phyloP scores from a whole-genome alignment of 2,329 filamentous ascomycete species.

The Mollisia scopiformis region DNA sequence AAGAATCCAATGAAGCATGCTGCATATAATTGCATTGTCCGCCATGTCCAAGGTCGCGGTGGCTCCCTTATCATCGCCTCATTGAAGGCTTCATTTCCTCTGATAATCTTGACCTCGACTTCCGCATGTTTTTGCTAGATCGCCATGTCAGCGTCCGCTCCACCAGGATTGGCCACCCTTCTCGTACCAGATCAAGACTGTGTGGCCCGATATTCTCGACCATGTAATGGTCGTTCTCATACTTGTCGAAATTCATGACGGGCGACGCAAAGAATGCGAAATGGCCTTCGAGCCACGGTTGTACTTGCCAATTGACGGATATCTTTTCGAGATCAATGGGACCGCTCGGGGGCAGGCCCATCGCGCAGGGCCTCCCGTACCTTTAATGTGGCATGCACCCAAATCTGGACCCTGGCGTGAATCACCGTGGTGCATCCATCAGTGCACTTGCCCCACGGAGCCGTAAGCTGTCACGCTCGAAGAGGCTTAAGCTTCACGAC shows the following conservation, averaged over 20 bases:
- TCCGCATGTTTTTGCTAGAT: conserved; percentile 32
- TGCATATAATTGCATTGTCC: conserved; percentile 45
- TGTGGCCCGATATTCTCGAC: conserved; percentile 10
- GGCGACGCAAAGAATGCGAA: conserved; percentile 9
- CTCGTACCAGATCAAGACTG: conserved; percentile 17
- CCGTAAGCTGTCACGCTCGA: conserved; percentile 12
- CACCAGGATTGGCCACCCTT: conserved; percentile 7
- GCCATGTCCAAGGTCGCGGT: conserved; percentile 43
- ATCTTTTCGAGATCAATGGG: conserved; percentile 10
- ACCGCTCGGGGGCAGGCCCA: conserved; percentile 9
- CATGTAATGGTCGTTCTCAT: conserved; percentile 17
- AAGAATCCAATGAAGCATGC: conserved; percentile 52
- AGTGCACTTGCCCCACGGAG: conserved; percentile 6
- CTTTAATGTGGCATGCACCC: conserved; percentile 24
- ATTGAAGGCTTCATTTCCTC: conserved; percentile 55
- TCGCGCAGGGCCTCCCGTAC: conserved; percentile 16
- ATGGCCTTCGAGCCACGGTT: neutral
- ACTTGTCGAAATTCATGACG: conserved; percentile 16
- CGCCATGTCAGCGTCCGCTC: neutral
- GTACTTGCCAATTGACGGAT: conserved; percentile 12
- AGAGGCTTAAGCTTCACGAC: conserved; percentile 14
- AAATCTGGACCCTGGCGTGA: conserved; percentile 12
- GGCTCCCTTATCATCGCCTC: conserved; percentile 58
- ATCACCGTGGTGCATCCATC: conserved; percentile 8
- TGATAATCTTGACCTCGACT: conserved; percentile 46